phyloP scores from a whole-genome alignment of 2,329 filamentous ascomycete species.

The Cladophialophora yegresii region DNA sequence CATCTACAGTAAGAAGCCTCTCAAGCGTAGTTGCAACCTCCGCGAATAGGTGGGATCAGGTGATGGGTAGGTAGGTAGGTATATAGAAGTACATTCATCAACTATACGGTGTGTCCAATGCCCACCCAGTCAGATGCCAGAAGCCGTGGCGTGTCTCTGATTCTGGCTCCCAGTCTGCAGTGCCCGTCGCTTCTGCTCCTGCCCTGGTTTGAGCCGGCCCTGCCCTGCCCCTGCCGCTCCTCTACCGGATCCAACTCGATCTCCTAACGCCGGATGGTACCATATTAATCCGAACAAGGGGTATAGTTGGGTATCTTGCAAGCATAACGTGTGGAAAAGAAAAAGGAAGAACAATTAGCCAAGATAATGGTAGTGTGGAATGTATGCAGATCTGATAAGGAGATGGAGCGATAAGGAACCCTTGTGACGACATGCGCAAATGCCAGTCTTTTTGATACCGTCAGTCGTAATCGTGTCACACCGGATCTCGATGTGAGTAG shows the following conservation, averaged over 20 bases:
- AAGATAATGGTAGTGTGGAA: slow-evolving; percentile 16
- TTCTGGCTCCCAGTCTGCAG: slow-evolving; percentile 12
- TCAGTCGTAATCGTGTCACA: slow-evolving; percentile 30
- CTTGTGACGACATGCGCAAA: slow-evolving; percentile 29
- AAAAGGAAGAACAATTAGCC: slow-evolving; percentile 16
- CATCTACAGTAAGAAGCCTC: slow-evolving; percentile 2
- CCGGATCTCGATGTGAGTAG: slow-evolving; percentile 14
- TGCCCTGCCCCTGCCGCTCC: neutral
- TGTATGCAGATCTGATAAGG: slow-evolving; percentile 17
- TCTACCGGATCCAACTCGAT: neutral
- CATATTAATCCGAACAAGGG: slow-evolving; percentile 22
- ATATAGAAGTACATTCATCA: slow-evolving; percentile 27
- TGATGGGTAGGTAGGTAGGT: neutral
- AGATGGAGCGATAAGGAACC: slow-evolving; percentile 17
- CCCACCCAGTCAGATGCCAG: slow-evolving; percentile 7
- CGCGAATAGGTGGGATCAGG: slow-evolving; percentile 20
- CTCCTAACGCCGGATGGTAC: slow-evolving; percentile 20
- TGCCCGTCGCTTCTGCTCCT: slow-evolving; percentile 2
- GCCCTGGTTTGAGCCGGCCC: neutral
- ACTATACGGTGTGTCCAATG: slow-evolving; percentile 7
- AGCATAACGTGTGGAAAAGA: slow-evolving; percentile 9
- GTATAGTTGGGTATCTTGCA: slow-evolving; percentile 25
- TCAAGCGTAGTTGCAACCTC: slow-evolving; percentile 17
- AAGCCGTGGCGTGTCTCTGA: neutral
- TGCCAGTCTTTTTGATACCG: slow-evolving; percentile 21